Evolutionary conservation across 208 protist species (phyloP), one percentile per base, ranked within the genome.

Genomic region (Trypanosoma theileri): DNA sequence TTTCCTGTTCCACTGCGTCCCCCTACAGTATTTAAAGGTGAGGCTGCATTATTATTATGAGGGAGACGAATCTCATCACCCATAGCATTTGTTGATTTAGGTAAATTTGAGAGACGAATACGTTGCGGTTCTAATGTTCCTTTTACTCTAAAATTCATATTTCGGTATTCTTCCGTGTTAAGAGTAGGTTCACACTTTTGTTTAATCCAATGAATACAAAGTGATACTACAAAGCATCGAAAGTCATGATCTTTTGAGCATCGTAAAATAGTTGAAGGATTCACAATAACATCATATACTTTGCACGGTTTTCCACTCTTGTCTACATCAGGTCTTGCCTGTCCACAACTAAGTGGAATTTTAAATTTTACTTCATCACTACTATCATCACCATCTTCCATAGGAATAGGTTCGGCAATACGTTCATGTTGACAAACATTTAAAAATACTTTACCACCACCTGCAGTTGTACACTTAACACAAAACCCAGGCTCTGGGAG

Each of bases 231-330:
- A 54, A 97, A 93, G 48, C 86, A 80, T 19, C 87, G 80, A 67
- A 97, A 97, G 51, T 94, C 88, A 69, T 83, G 70, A 58, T 97
- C 92, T 48, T 82, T 52, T 7, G 69, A 55, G 57, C 88, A 93
- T 19, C 89, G 82, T 50, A 75, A 50, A 21, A 97, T 69, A 9
- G 92, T 95, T 26, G 72, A 59, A 10, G 89, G 88, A 74, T 94
- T 94, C 12, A 95, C 89, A 72, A 95, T 87, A 17, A 97, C 89
- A 67, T 97, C 92, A 76, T 97, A 97, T 53, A 95, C 92, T 52
- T 93, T 93, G 74, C 89, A 95, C 66, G 83, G 78, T 59, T 82
- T 85, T 19, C 89, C 88, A 24, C 76, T 79, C 76, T 97, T 97
- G 73, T 97, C 92, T 63, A 71, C 77, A 17, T 86, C 88, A 0